Percentiles rank a stretch among this genome's conserved stretches.
Conservation (phyloP, 148 eudicot genomes). For the Fallopia convolvulus region DNA sequence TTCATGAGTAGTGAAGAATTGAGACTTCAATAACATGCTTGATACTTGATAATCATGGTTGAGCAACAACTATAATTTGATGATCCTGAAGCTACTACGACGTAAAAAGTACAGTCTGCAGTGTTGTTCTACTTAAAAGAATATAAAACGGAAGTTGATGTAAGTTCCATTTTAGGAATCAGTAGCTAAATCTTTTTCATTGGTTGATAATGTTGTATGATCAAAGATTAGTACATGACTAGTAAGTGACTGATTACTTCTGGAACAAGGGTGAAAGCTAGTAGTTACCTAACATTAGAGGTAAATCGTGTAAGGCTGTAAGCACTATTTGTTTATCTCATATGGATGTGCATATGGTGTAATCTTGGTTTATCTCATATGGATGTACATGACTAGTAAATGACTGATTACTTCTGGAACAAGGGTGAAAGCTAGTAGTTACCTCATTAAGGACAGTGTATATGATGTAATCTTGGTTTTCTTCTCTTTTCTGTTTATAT, state of each 20-base stretch:
- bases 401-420: no score
- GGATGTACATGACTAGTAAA: no score
- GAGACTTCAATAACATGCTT: not conserved
- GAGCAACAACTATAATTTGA: not conserved
- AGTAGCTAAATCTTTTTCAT: not conserved
- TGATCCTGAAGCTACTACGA: not conserved
- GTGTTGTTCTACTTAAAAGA: not conserved
- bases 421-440: no score
- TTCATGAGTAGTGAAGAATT: not conserved
- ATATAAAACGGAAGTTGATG: not conserved
- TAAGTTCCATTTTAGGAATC: no score
- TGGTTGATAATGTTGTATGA: not conserved
- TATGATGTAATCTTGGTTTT: not conserved
- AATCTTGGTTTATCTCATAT: not conserved
- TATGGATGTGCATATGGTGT: not conserved
- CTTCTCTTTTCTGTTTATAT: not conserved
- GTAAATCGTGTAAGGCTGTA: not conserved
- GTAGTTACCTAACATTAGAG: not conserved
- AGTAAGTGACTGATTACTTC: not conserved
- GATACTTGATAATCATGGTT: not conserved
- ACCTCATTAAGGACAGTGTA: not conserved
- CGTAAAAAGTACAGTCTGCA: not conserved
- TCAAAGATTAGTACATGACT: not conserved
- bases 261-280: not conserved
- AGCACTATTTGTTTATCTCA: not conserved